Evolutionary conservation across 139 green algal species (phyloP).

Genomic region (Tetraselmis chui): DNA sequence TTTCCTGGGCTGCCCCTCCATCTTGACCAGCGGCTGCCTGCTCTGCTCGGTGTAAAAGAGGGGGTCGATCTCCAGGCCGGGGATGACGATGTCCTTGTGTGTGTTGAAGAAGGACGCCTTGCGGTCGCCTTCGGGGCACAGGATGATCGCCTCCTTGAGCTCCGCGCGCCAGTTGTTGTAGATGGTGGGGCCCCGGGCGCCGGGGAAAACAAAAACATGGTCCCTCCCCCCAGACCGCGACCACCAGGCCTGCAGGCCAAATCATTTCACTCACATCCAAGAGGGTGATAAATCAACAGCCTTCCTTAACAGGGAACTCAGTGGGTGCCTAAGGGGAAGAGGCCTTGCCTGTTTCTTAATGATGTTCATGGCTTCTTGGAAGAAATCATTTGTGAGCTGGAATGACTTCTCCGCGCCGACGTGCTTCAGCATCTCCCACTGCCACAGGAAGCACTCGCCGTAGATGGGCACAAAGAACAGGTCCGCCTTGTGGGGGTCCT

Average conservation of each 20-base stretch:
- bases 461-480: conserved; percentile 37
- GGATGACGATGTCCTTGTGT: conserved; percentile 38
- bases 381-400: conserved; percentile 22
- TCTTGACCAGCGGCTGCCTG: no score
- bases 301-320: no score
- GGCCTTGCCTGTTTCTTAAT: conserved; percentile 19
- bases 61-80: conserved; percentile 16
- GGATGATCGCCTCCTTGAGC: conserved; percentile 24
- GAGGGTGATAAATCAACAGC: no score
- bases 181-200: conserved; percentile 25
- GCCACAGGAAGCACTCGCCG: conserved; percentile 33
- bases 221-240: conserved; percentile 27
- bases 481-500: conserved; percentile 19
- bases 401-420: conserved; percentile 16
- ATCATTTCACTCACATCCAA: no score
- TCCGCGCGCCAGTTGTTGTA: conserved; percentile 30
- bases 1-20: no score
- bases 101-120: conserved; percentile 31
- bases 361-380: conserved; percentile 22
- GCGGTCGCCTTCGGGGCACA: conserved; percentile 33
- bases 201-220: conserved; percentile 30
- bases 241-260: conserved; percentile 24
- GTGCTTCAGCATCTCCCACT: conserved; percentile 23
- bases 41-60: no score
- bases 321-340: no score